phyloP scores from a whole-genome alignment of 148 eudicot species.

The Rhododendron kiyosumense region DNA sequence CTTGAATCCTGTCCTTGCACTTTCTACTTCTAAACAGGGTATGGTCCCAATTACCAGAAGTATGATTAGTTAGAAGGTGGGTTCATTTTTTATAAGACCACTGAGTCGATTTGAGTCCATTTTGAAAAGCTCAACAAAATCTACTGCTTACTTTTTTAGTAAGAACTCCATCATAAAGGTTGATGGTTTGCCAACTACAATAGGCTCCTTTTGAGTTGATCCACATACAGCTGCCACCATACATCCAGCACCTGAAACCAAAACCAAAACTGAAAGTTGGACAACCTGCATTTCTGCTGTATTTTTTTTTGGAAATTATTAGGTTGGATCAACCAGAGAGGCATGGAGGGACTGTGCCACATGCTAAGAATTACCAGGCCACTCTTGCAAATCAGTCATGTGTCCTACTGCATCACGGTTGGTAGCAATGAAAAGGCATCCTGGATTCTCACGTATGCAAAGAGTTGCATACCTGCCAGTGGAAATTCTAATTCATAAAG shows the following conservation, averaged over 20 bases:
- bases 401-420: conserved; percentile 89
- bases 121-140: not conserved
- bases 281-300: not conserved
- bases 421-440: conserved; percentile 91
- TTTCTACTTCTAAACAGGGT: not conserved
- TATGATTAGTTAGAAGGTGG: not conserved
- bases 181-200: conserved; percentile 92
- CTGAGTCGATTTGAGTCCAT: not conserved
- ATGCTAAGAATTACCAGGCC: conserved; percentile 65
- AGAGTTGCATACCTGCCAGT: conserved; percentile 81
- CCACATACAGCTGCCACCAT: conserved; percentile 98
- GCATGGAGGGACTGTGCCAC: not conserved
- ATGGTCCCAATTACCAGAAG: not conserved
- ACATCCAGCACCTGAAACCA: conserved; percentile 80
- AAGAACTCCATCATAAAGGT: conserved; percentile 83
- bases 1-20: not conserved
- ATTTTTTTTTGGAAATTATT: not conserved
- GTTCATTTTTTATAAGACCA: not conserved
- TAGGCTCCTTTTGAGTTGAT: conserved; percentile 73
- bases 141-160: conserved; percentile 52
- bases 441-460: conserved; percentile 93
- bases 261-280: conserved; percentile 1
- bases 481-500: not conserved
- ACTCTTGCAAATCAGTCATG: conserved; percentile 90
- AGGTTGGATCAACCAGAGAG: not conserved